phyloP scores from a whole-genome alignment of 257 asterid species.

The Scutellaria minor region DNA sequence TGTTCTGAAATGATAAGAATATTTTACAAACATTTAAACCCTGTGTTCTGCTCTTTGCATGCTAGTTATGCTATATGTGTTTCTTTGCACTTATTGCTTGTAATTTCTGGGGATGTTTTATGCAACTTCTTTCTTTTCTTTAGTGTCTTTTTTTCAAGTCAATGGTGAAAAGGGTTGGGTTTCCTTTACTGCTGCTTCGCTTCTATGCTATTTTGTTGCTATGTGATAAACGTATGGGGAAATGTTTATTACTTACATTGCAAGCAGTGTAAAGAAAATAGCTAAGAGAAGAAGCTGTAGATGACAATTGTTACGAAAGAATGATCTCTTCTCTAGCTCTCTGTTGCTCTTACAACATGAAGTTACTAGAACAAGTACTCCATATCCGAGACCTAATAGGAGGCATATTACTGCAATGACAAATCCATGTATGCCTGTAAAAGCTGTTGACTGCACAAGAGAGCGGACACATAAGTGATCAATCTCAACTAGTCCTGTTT shows the following conservation, averaged over 20 bases:
- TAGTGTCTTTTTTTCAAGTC: not conserved
- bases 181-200: conserved; percentile 2
- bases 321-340: conserved; percentile 44
- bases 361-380: conserved; percentile 44
- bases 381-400: conserved; percentile 62
- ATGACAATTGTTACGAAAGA: conserved; percentile 42
- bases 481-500: not conserved
- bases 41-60: not conserved
- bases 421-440: conserved; percentile 68
- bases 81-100: conserved; percentile 1
- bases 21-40: not conserved
- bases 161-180: not conserved
- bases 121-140: not conserved
- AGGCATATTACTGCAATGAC: conserved; percentile 59
- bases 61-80: conserved; percentile 18
- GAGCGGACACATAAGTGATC: not conserved
- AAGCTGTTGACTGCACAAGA: conserved; percentile 66
- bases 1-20: conserved; percentile 50
- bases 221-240: not conserved
- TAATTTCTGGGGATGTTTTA: conserved; percentile 1
- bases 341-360: conserved; percentile 32
- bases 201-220: conserved; percentile 14
- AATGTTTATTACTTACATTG: conserved; percentile 49
- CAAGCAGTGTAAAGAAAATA: conserved; percentile 54
- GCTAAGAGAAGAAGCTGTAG: conserved; percentile 51